Conservation (phyloP, 345 rosid genomes). For the Pugionium dolabratum region DNA sequence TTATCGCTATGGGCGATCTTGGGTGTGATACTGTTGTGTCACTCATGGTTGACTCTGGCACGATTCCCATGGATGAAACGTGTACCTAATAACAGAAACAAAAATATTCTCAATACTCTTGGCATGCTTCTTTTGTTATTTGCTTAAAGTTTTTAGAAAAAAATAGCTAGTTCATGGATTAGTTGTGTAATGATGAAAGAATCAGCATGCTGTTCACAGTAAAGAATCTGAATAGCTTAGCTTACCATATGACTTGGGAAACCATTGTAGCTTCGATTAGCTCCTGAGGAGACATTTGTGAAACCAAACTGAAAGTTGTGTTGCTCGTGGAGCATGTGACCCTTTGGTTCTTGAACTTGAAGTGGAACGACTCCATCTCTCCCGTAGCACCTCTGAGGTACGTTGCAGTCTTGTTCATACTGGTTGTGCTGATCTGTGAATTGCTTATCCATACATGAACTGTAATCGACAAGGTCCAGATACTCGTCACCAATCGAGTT, state of each 20-base stretch:
- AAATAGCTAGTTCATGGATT: too few species aligned
- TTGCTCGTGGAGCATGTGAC: slow-evolving; percentile 35
- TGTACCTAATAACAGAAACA: slow-evolving; percentile 54
- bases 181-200: slow-evolving; percentile 1
- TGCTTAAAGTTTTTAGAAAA: too few species aligned
- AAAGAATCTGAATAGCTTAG: slow-evolving; percentile 8
- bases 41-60: slow-evolving; percentile 58
- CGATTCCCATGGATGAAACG: slow-evolving; percentile 65
- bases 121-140: too few species aligned
- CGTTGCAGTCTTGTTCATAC: slow-evolving; percentile 28
- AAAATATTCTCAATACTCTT: slow-evolving; percentile 33
- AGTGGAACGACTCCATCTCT: slow-evolving; percentile 39
- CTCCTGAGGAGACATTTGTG: slow-evolving; percentile 53
- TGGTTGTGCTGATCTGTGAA: slow-evolving; percentile 24
- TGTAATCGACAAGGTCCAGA: slow-evolving; percentile 68
- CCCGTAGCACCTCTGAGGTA: slow-evolving; percentile 28
- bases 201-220: slow-evolving; percentile 3
- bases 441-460: slow-evolving; percentile 38
- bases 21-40: slow-evolving; percentile 54
- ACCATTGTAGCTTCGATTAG: slow-evolving; percentile 47
- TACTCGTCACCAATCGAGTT: slow-evolving; percentile 63
- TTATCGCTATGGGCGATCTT: slow-evolving; percentile 52
- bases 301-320: slow-evolving; percentile 47
- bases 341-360: slow-evolving; percentile 20
- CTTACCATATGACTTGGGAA: slow-evolving; percentile 60